Percentiles rank a stretch among this genome's conserved stretches.
phyloP scores from a whole-genome alignment of 2,329 filamentous ascomycete species.

The Periconia digitata region DNA sequence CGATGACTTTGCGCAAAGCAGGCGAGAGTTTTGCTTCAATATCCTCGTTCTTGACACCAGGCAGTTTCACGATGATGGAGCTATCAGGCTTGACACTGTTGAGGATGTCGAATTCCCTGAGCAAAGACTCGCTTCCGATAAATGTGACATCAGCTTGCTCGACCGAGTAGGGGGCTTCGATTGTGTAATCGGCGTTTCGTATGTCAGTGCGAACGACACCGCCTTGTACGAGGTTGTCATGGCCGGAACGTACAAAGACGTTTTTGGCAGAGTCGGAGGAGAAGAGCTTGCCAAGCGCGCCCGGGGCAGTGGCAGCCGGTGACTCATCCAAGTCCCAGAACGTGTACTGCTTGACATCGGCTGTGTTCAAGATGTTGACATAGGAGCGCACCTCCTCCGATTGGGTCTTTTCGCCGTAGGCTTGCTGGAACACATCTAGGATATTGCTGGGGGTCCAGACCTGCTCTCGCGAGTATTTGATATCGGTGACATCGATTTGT shows the following conservation, averaged over 20 bases:
- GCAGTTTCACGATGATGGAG: constrained; percentile 73
- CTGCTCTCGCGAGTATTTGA: constrained; percentile 83
- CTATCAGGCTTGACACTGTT: constrained; percentile 70
- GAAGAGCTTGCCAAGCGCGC: constrained; percentile 61
- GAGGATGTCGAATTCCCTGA: constrained; percentile 76
- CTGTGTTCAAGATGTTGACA: constrained; percentile 55
- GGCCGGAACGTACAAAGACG: constrained; percentile 59
- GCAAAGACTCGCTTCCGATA: constrained; percentile 76
- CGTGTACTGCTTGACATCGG: constrained; percentile 75
- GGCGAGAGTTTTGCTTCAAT: constrained; percentile 81
- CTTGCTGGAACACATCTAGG: constrained; percentile 51
- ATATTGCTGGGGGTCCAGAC: constrained; percentile 63
- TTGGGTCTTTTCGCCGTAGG: constrained; percentile 45
- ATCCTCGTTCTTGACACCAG: constrained; percentile 83
- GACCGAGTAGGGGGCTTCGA: constrained; percentile 82
- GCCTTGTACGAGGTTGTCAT: constrained; percentile 69
- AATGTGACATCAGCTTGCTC: constrained; percentile 77
- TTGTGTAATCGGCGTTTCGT: constrained; percentile 75
- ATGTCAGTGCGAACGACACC: constrained; percentile 84
- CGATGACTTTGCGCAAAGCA: constrained; percentile 69
- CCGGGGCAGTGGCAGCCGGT: constrained; percentile 64
- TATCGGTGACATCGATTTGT: constrained; percentile 70
- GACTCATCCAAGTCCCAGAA: constrained; percentile 93
- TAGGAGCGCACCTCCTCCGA: constrained; percentile 47
- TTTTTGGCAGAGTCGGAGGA: constrained; percentile 63